Conservation (phyloP, 768 basidiomycete genomes). For the Xanthoconium purpureum region DNA sequence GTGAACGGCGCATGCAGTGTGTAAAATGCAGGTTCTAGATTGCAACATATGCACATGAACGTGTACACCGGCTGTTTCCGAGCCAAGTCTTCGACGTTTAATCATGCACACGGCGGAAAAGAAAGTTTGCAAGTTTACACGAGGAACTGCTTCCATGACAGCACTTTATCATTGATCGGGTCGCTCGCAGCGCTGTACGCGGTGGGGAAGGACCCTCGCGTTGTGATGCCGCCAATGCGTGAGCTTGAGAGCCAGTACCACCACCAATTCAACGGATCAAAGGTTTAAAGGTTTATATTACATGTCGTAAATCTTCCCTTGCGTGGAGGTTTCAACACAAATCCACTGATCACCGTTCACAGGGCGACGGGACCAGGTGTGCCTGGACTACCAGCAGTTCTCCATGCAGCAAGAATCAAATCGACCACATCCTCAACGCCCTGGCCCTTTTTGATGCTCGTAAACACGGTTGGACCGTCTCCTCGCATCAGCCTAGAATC, state of each 20-base stretch:
- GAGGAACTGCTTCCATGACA: not conserved
- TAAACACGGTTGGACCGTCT: conserved; percentile 89
- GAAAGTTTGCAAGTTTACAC: not conserved
- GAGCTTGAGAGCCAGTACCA: conserved; percentile 5
- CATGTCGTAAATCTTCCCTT: conserved; percentile 1
- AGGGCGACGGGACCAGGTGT: conserved; percentile 37
- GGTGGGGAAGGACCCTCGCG: not conserved
- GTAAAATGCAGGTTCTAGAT: no score
- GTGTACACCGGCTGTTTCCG: not conserved
- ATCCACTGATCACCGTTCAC: conserved; percentile 13
- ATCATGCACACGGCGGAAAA: not conserved
- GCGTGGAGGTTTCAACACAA: not conserved
- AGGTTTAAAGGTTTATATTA: not conserved
- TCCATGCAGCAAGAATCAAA: conserved; percentile 88
- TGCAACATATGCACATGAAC: not conserved
- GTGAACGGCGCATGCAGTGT: no score
- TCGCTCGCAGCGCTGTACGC: not conserved
- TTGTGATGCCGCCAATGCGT: not conserved
- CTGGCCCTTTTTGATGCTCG: conserved; percentile 72
- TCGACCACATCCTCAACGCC: conserved; percentile 82
- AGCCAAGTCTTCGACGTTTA: not conserved
- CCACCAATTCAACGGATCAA: not conserved
- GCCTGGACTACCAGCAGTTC: conserved; percentile 72
- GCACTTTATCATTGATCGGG: conserved; percentile 1
- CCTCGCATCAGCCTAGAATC: conserved; percentile 94